phyloP scores from a whole-genome alignment of 108 stramenopile genomes.

The Fragilariopsis cylindrus region DNA sequence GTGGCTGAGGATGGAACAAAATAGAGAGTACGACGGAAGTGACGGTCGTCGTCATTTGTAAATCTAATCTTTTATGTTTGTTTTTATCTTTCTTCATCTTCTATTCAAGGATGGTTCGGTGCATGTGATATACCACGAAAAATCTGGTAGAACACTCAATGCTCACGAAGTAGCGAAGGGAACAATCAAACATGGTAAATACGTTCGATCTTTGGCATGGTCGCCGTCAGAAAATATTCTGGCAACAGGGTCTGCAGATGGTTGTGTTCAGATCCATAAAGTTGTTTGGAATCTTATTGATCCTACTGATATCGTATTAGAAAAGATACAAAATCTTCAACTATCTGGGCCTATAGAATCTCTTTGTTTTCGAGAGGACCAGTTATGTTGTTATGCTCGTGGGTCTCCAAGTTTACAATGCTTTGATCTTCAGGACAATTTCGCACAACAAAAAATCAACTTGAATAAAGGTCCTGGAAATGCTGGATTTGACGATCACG shows the following conservation, averaged over 20 bases:
- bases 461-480: conserved; percentile 59
- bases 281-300: conserved; percentile 35
- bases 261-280: conserved; percentile 64
- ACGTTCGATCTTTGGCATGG: conserved; percentile 72
- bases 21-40: no score
- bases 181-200: conserved; percentile 62
- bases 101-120: conserved; percentile 60
- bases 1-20: no score
- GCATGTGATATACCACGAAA: conserved; percentile 45
- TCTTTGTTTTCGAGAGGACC: conserved; percentile 67
- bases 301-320: conserved; percentile 18
- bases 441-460: conserved; percentile 56
- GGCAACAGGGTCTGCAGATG: conserved; percentile 83
- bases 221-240: conserved; percentile 56
- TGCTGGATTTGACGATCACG: conserved; percentile 78
- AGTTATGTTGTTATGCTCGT: conserved; percentile 73
- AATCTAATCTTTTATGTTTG: conserved; percentile 30
- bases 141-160: conserved; percentile 22
- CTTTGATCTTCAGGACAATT: conserved; percentile 64
- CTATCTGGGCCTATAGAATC: conserved; percentile 66
- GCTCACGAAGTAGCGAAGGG: conserved; percentile 28
- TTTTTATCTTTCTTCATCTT: no score
- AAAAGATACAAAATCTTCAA: conserved; percentile 61
- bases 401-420: conserved; percentile 63
- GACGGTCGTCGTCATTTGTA: no score